Base-by-base conservation (phyloP, 2,329 filamentous ascomycete genomes). In the Phoma herbarum region DNA sequence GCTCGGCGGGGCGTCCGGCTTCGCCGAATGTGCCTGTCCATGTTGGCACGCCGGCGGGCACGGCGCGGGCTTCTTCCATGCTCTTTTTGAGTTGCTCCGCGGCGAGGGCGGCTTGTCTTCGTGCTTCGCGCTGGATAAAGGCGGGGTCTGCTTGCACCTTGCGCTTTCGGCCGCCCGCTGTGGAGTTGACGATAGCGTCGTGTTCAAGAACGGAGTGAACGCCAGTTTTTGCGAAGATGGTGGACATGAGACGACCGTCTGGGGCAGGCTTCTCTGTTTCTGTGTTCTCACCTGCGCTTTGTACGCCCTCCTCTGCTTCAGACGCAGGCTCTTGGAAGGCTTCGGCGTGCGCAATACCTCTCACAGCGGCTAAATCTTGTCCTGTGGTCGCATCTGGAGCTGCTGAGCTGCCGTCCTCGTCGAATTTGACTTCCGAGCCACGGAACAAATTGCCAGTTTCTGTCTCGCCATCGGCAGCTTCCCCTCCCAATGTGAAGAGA, bases 171-270 rank as follows among this genome's bases (percentile, higher is more conserved):
- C 69, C 91, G 68, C 65, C 58, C 4, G 67, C 63, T 14, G 71
- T 73, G 7, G 73, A 72, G 50, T 69, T 73, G 52, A 98, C 86
- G 69, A 98, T 96, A 52, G 92, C 86, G 65, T 98, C 95, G 73
- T 99, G 95, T 69, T 97, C 92, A 43, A 97, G 86, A 0, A 93
- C 92, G n/a, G 90, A 93, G 69, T 96, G 93, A 1, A 98, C 90
- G 2, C 89, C 90, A 0, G 92, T 90, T 39, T 89, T 88, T 1
- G 93, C 89, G 73, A 98, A 97, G 53, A 99, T 92, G 50, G 91
- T 90, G 62, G 93, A 89, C 81, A 98, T 90, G 64, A 98, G 87
- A 43, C 92, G 90, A 52, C 88, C 88, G 73, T 76, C 75, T 23
- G 70, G 68, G 22, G 64, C 59, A 9, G 63, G 35, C 14, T 52